A percentile compares a stretch with the other conserved stretches of the same genome.
These are phyloP conservation scores for Atractiella rhizophila DNA, from an alignment of 768 basidiomycete species.

Conservation along the genomic window DNA sequence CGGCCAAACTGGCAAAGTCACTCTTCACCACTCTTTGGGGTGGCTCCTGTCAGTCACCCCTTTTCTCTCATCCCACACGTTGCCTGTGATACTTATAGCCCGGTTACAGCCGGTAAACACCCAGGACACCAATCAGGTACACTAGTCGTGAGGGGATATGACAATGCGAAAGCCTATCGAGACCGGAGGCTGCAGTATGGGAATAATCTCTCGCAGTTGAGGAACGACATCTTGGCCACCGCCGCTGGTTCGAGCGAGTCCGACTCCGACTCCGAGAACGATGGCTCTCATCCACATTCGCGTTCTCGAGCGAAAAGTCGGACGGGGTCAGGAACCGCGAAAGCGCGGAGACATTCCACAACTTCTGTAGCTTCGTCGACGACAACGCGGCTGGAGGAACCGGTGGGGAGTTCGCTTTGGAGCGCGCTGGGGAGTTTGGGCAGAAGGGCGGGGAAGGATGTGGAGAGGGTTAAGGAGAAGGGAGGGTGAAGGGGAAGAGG, in stretches of 20 bases:
- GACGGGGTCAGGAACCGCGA: neutral
- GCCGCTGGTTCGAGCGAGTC: too few species aligned
- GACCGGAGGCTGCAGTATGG: too few species aligned
- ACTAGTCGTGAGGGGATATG: slow-evolving; percentile 6
- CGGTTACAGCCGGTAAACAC: neutral
- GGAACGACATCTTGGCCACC: too few species aligned
- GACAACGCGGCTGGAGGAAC: neutral
- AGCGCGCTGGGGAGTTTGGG: too few species aligned
- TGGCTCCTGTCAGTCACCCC: too few species aligned
- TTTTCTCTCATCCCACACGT: too few species aligned
- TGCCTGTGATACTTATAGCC: too few species aligned
- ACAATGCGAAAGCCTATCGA: neutral
- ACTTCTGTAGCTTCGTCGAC: neutral
- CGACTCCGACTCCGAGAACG: too few species aligned
- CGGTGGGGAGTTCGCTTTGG: too few species aligned
- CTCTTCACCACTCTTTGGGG: slow-evolving; percentile 10
- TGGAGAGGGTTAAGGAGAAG: neutral
- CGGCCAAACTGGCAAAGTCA: slow-evolving; percentile 4
- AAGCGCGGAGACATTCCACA: neutral
- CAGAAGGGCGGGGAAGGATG: neutral
- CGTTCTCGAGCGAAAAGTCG: neutral
- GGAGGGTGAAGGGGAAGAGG: slow-evolving; percentile 2
- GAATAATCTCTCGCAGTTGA: too few species aligned
- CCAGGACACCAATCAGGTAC: neutral
- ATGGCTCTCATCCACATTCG: neutral